These are phyloP conservation scores for Phytophthora agathidicida DNA, from an alignment of 352 stramenopile genomes.

Conservation along the genomic window DNA sequence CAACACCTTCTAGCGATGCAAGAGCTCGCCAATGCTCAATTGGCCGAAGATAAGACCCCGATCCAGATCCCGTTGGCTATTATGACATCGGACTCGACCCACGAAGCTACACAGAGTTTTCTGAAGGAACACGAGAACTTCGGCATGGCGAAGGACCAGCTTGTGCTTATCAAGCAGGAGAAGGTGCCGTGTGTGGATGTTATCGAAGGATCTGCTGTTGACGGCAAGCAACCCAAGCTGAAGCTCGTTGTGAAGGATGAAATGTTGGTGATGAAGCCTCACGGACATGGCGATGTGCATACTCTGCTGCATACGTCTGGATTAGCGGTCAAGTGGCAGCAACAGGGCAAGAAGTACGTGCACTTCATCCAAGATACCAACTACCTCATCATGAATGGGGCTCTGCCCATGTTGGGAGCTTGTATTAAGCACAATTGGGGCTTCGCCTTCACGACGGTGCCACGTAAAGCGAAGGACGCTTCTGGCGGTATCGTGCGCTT, in stretches of 20 bases:
- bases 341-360: conserved; percentile 90
- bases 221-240: conserved; percentile 65
- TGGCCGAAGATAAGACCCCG: not conserved
- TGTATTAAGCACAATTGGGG: conserved; percentile 83
- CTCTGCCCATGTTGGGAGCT: conserved; percentile 90
- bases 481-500: conserved; percentile 70
- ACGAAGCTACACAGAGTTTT: conserved; percentile 89
- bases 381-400: conserved; percentile 93
- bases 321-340: conserved; percentile 70
- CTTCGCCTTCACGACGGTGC: conserved; percentile 95
- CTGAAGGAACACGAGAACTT: conserved; percentile 94
- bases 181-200: conserved; percentile 92
- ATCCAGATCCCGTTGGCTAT: conserved; percentile 94
- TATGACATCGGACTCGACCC: conserved; percentile 98
- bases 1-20: conserved; percentile 94
- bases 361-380: conserved; percentile 98
- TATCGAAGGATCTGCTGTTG: conserved; percentile 23
- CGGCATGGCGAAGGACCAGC: conserved; percentile 90
- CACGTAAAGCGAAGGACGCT: conserved; percentile 94
- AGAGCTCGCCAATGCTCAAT: conserved; percentile 34
- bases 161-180: conserved; percentile 98
- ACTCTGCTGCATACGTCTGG: conserved; percentile 88
- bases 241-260: conserved; percentile 65
- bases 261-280: conserved; percentile 94
- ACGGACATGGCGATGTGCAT: conserved; percentile 99